phyloP scores from a whole-genome alignment of 1,139 yeast species.

The Saccharomyces hybrid region DNA sequence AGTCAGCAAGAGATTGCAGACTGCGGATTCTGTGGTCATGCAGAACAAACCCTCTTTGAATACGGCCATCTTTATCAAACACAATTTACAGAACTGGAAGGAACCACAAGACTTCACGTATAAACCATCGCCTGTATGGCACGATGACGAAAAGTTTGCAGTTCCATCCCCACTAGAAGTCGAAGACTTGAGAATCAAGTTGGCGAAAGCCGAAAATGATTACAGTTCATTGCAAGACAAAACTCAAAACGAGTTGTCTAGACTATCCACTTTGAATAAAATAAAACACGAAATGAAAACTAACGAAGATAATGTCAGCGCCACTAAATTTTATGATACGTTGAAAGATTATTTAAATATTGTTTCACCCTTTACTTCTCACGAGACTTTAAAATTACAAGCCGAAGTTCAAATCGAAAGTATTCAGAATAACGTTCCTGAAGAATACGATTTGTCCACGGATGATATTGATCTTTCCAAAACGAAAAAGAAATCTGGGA shows the following conservation, averaged over 20 bases:
- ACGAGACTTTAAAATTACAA: conserved; percentile 65
- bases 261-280: conserved; percentile 33
- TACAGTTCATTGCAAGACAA: conserved; percentile 40
- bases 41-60: conserved; percentile 74
- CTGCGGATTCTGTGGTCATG: conserved; percentile 50
- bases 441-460: conserved; percentile 33
- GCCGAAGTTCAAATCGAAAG: conserved; percentile 86
- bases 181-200: conserved; percentile 51
- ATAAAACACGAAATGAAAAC: conserved; percentile 34
- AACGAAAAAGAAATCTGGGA: conserved; percentile 51
- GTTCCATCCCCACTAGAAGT: conserved; percentile 55
- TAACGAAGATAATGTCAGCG: conserved; percentile 33
- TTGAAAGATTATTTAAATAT: conserved; percentile 48
- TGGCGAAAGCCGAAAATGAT: conserved; percentile 44
- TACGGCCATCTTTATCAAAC: conserved; percentile 87
- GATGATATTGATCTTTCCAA: conserved; percentile 63
- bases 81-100: conserved; percentile 66
- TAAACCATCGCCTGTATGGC: conserved; percentile 92
- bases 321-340: conserved; percentile 45
- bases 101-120: conserved; percentile 84
- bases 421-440: conserved; percentile 62
- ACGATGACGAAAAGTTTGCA: conserved; percentile 79
- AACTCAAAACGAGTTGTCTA: conserved; percentile 28
- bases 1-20: conserved; percentile 45
- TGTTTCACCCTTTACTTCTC: conserved; percentile 57